Evolutionary conservation across 208 protist genomes (phyloP), one percentile per base, ranked within the genome.

Genomic region (Trypanosoma conorhini): DNA sequence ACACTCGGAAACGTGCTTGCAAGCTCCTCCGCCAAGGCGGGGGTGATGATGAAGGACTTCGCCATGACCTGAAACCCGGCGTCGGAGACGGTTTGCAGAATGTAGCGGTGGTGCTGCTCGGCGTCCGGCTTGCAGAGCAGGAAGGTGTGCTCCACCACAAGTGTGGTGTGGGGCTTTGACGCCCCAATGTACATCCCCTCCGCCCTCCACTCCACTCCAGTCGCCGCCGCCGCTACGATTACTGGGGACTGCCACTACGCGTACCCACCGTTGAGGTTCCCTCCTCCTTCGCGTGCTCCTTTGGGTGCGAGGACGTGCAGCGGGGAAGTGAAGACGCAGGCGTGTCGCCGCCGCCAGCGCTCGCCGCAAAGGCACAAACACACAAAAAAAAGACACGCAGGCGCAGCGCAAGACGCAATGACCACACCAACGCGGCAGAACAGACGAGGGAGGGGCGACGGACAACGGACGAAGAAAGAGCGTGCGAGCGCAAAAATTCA

Each of bases 81-180:
- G 40, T 85, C 72, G 1, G 72, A 76, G 30, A 92, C 64, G 21
- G 77, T 68, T 35, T 90, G 78, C 8, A 92, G 54, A 40, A 95
- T 88, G 44, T 64, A 28, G 19, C 74, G 69, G 65, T 95, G 89
- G 24, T 70, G 61, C 5, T 76, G 48, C 24, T 81, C 65, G 2
- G 74, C 73, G 70, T 85, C 83, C 1, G 89, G 89, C 72, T 91
- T 92, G 76, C 86, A 92, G 3, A 95, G 65, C 22, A 92, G 66
- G 50, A 91, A 82, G 0, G 89, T 83, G 26, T 67, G 76, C 60
- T 92, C 85, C 19, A 69, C 62, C 9, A 72, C 64, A 24, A 70
- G 62, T 28, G 67, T 46, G n/a, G 67, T 60, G 46, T 67, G 66
- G 13, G 63, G 42, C 21, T 75, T 75, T 38, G 24, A 46, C 0